A percentile compares a stretch with the other conserved stretches of the same genome.
phyloP scores from a whole-genome alignment of 1,284 basidiomycete genomes.

The Pascua sp. region DNA sequence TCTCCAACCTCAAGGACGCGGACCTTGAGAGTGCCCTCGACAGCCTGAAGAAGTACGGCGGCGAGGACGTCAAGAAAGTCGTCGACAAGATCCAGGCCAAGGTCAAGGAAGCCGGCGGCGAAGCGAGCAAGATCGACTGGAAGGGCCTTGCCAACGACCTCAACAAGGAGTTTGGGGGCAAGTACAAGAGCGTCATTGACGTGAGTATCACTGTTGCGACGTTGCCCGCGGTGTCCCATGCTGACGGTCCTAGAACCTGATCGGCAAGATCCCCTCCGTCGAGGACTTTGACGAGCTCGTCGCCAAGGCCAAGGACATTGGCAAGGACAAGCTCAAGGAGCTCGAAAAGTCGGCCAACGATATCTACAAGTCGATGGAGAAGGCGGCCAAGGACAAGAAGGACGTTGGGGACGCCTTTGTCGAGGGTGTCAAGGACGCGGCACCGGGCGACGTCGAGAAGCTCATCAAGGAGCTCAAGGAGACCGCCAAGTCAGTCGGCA shows the following conservation, averaged over 20 bases:
- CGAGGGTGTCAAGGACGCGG: conserved; percentile 38
- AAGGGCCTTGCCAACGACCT: conserved; percentile 35
- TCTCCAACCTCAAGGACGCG: conserved; percentile 39
- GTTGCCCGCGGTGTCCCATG: not conserved
- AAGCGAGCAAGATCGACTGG: conserved; percentile 45
- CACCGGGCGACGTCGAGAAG: conserved; percentile 42
- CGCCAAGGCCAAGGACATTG: conserved; percentile 39
- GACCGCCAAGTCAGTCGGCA: conserved; percentile 43
- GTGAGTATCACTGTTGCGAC: conserved; percentile 20
- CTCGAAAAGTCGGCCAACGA: conserved; percentile 43
- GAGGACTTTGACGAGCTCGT: conserved; percentile 39
- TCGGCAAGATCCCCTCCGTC: conserved; percentile 37
- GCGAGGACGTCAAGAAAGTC: conserved; percentile 42
- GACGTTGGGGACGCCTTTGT: conserved; percentile 33
- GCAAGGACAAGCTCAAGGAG: conserved; percentile 38
- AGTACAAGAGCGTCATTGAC: conserved; percentile 36
- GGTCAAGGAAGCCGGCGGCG: conserved; percentile 42
- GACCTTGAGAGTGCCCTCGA: conserved; percentile 40
- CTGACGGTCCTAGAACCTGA: conserved; percentile 24
- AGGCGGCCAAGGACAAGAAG: conserved; percentile 42
- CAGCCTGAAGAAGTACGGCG: conserved; percentile 43
- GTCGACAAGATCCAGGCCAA: conserved; percentile 41
- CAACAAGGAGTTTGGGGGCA: conserved; percentile 39
- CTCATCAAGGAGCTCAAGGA: conserved; percentile 43
- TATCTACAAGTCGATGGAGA: conserved; percentile 40